phyloP scores from a whole-genome alignment of 371 early-diverging fungal genomes.

The Syncephalastrum monosporum region DNA sequence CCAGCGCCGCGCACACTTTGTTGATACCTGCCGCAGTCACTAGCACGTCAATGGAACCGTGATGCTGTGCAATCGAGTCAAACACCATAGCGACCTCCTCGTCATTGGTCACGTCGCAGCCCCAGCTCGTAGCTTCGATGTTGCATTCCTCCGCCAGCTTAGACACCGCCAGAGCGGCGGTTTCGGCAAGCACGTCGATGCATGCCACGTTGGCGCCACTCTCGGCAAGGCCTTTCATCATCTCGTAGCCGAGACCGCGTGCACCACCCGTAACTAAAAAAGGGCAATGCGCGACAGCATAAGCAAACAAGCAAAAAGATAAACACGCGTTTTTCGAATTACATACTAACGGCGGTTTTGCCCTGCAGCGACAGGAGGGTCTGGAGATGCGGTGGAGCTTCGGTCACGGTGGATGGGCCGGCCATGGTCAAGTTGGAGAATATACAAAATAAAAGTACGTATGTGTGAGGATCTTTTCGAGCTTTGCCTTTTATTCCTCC shows the following conservation, averaged over 20 bases:
- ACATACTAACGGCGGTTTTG: slow-evolving; percentile 38
- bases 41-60: slow-evolving; percentile 20
- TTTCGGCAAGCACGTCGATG: slow-evolving; percentile 21
- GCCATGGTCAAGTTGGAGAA: no score
- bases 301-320: not conserved
- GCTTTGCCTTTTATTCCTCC: no score
- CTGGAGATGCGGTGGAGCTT: slow-evolving; percentile 20
- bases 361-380: slow-evolving; percentile 30
- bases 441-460: no score
- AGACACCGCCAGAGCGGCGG: slow-evolving; percentile 15
- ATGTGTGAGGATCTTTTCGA: no score
- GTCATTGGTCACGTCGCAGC: slow-evolving; percentile 29
- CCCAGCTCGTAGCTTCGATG: slow-evolving; percentile 28
- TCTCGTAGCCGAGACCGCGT: slow-evolving; percentile 38
- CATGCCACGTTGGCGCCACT: slow-evolving; percentile 37
- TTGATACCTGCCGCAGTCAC: slow-evolving; percentile 31
- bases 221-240: slow-evolving; percentile 38
- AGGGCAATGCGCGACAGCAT: not conserved
- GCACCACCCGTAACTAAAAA: slow-evolving; percentile 41
- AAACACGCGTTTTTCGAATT: not conserved
- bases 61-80: slow-evolving; percentile 18
- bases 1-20: slow-evolving; percentile 25
- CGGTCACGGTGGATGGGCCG: not conserved
- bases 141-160: slow-evolving; percentile 17
- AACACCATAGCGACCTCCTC: slow-evolving; percentile 22